Base-by-base conservation (phyloP, 306 rosid genomes). In the Delonix regia region DNA sequence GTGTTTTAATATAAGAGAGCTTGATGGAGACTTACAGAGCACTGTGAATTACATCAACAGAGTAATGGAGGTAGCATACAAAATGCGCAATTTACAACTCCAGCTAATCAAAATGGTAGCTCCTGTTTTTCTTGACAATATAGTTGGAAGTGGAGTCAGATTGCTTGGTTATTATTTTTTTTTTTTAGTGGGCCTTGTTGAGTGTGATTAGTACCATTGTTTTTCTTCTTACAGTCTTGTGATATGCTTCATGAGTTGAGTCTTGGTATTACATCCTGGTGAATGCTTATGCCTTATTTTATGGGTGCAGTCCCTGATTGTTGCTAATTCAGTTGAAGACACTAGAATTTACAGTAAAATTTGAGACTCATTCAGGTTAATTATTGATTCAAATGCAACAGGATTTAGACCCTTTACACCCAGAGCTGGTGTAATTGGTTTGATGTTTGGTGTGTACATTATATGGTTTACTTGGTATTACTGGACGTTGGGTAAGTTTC, bases 11-110 rank as follows among this genome's bases (percentile, higher is more conserved):
- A 39, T 42, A 7, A 61, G 61, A 34, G 48, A 44, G 71, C 48
- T 44, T n/a, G 16, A n/a, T 10, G 22, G 71, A 75, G 34, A 62
- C 33, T 7, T 36, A 18, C 12, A 15, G 45, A 65, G 5, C 6
- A 34, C 56, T 69, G 56, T 59, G 47, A 79, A 41, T 65, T 53
- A 79, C 59, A 42, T 25, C 0, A 39, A 11, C 25, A 44, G 69
- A 47, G 41, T 47, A 56, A 28, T 64, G 68, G 22, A 45, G 38
- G 41, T 44, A 81, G 60, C 80, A 12, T 65, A 5, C 41, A 55
- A 63, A 24, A 22, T 63, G 77, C 75, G 24, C 36, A 25, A 49
- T 71, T 49, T 30, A 21, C 48, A 16, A 41, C 25, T 59, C 36
- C 22, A 11, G n/a, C 19, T 24, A 38, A 5, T 69, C 12, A 11